Base-by-base conservation (phyloP, 1,139 yeast genomes). In the Wickerhamomyces sp. region DNA sequence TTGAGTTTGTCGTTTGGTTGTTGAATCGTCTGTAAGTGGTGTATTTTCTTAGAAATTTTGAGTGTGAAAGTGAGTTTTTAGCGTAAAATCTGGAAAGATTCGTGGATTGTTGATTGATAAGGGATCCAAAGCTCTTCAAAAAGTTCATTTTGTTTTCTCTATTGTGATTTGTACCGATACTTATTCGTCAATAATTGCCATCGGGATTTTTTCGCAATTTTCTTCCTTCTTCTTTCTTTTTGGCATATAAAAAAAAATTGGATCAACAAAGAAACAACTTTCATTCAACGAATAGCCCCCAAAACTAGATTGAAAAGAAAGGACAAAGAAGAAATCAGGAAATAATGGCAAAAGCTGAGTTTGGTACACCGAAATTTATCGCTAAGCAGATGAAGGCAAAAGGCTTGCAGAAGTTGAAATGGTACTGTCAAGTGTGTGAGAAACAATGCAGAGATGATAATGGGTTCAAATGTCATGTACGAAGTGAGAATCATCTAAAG, bases 391-490 rank as follows among this genome's bases (percentile, higher is more conserved):
- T 87, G 71, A 87, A 89, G 65, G 79, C 91, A 18, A 73, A 80
- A 36, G 98, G 98, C 8, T 78, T 91, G 15, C 97, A 91, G 64
- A 83, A 87, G 59, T 76, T 94, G 42, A 76, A 79, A 52, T 93
- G 79, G 73, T 93, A 90, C 64, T 93, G 99, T 63, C 99, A 93
- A 63, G 76, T 88, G 3, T 93, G 99, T 59, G 78, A 76, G 59
- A 89, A 91, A 60, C 99, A 93, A 66, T 91, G 98, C 63, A 72
- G 98, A 45, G 99, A 94, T 62, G 93, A 87, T 52, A 93, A 93
- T 65, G 99, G 99, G 33, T 93, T 87, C 69, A 84, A 85, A 60
- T 86, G 93, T 61, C 99, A 93, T 64, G 72, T 84, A 18, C 74
- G 75, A 51, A 83, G 95, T 14, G 90, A 88, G 38, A 75, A 87